phyloP scores from a whole-genome alignment of 1,284 basidiomycete species.

The Cryptococcus sp. region DNA sequence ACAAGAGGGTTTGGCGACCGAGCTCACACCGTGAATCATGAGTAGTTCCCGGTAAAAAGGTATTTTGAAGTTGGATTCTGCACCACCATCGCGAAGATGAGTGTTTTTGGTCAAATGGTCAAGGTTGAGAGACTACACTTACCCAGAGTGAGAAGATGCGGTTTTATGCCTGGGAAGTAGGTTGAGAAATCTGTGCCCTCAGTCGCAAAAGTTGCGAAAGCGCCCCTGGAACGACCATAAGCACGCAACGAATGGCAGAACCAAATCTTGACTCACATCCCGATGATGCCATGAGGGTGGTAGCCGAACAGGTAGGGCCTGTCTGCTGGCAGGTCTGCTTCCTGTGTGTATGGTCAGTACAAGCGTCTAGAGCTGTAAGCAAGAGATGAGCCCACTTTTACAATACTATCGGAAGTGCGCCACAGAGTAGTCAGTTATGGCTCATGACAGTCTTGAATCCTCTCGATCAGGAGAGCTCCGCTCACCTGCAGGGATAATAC shows the following conservation, averaged over 20 bases:
- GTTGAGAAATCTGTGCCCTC: slow-evolving; percentile 92
- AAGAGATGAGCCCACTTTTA: slow-evolving; percentile 26
- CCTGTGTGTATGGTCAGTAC: slow-evolving; percentile 55
- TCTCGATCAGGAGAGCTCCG: slow-evolving; percentile 5
- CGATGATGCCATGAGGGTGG: slow-evolving; percentile 94
- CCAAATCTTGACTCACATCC: slow-evolving; percentile 64
- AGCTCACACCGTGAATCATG: slow-evolving; percentile 81
- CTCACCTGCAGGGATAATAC: slow-evolving; percentile 72
- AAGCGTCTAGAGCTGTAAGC: slow-evolving; percentile 4
- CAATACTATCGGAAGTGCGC: slow-evolving; percentile 24
- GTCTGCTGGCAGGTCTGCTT: slow-evolving; percentile 84
- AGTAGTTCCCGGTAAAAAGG: slow-evolving; percentile 93
- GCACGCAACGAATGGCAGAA: not conserved
- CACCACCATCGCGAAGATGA: not conserved
- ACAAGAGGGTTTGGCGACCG: slow-evolving; percentile 87
- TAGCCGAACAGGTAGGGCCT: slow-evolving; percentile 95
- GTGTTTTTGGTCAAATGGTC: not conserved
- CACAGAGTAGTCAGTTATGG: too few species aligned
- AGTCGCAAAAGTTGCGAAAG: slow-evolving; percentile 88
- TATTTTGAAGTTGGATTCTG: slow-evolving; percentile 79
- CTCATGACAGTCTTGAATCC: not conserved
- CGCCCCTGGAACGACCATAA: slow-evolving; percentile 63
- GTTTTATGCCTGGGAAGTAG: slow-evolving; percentile 85
- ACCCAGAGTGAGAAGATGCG: slow-evolving; percentile 86
- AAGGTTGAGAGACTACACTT: slow-evolving; percentile 28